These are phyloP conservation scores for Gossypium davidsonii DNA, from an alignment of 441 rosid genomes.

Conservation along the genomic window DNA sequence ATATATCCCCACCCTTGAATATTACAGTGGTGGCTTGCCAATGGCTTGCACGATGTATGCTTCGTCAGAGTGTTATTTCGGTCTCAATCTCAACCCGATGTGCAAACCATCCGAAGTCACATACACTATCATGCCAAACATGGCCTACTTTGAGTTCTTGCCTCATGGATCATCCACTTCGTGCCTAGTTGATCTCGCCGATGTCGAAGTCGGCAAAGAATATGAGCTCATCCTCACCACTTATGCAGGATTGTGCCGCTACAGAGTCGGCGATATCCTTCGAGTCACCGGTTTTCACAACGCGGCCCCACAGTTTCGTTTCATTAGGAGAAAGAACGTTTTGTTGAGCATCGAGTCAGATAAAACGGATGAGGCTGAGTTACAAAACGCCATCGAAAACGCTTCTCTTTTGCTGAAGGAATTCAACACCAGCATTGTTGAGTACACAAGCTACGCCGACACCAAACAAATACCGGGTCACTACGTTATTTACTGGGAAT, in stretches of 20 bases:
- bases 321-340: constrained; percentile 61
- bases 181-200: constrained; percentile 49
- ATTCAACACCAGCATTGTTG: constrained; percentile 48
- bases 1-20: constrained; percentile 55
- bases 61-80: constrained; percentile 67
- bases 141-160: constrained; percentile 63
- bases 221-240: constrained; percentile 60
- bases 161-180: constrained; percentile 32
- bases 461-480: constrained; percentile 53
- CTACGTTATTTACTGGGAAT: constrained; percentile 60
- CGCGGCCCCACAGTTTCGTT: constrained; percentile 50
- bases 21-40: constrained; percentile 53
- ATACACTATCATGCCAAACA: constrained; percentile 71
- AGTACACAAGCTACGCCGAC: constrained; percentile 59
- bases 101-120: constrained; percentile 56
- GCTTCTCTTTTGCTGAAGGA: constrained; percentile 39
- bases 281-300: constrained; percentile 51
- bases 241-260: constrained; percentile 52
- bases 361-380: constrained; percentile 62
- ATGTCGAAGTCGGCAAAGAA: constrained; percentile 45
- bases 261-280: constrained; percentile 59
- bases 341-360: constrained; percentile 56
- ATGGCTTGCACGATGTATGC: constrained; percentile 70
- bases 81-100: constrained; percentile 63
- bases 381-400: constrained; percentile 52